phyloP scores from a whole-genome alignment of 306 rosid genomes.

The Corylus heterophylla region DNA sequence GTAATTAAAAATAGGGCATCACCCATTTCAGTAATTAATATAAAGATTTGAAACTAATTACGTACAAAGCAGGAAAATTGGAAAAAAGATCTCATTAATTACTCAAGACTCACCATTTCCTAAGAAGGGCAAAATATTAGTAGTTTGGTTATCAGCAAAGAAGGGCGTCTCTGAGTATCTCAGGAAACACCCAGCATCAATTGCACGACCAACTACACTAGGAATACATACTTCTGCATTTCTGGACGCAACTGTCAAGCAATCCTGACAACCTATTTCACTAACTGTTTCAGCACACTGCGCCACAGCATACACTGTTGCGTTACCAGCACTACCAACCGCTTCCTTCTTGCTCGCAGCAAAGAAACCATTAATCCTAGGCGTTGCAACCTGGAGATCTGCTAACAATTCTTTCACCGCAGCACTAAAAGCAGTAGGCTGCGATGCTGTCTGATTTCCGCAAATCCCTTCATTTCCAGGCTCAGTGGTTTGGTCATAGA shows the following conservation, averaged over 20 bases:
- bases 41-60: background rate
- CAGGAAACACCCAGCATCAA: conserved; percentile 66
- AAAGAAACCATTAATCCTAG: conserved; percentile 39
- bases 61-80: background rate
- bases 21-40: background rate
- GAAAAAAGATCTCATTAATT: background rate
- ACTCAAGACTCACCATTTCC: conserved; percentile 30
- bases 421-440: conserved; percentile 22
- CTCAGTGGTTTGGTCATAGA: conserved; percentile 36
- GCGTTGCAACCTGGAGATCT: conserved; percentile 37
- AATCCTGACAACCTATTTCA: conserved; percentile 31
- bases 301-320: conserved; percentile 47
- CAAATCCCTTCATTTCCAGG: conserved; percentile 33
- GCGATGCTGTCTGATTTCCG: conserved; percentile 23
- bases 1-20: background rate
- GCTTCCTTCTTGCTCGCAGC: conserved; percentile 42
- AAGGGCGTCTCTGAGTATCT: conserved; percentile 55
- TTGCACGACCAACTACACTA: conserved; percentile 44
- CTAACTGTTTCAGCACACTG: conserved; percentile 55
- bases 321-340: conserved; percentile 13
- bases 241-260: conserved; percentile 43
- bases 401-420: conserved; percentile 18
- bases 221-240: conserved; percentile 50
- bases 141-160: conserved; percentile 53
- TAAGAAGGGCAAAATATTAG: conserved; percentile 34